A percentile compares a stretch with the other conserved stretches of the same genome.
phyloP scores from a whole-genome alignment of 148 eudicot species.

The Oxyria digyna region DNA sequence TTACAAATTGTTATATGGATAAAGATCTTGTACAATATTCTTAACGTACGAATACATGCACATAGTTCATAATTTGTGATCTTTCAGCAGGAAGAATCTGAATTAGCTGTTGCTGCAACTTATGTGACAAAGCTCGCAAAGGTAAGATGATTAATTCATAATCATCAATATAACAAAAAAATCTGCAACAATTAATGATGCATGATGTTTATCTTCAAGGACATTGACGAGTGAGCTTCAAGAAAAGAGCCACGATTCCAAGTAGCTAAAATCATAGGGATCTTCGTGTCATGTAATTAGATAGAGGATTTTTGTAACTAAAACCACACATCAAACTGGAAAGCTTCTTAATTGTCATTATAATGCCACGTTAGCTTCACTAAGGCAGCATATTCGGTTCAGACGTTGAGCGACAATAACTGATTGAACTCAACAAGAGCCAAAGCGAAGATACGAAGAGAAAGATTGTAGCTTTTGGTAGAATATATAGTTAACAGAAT shows the following conservation, averaged over 20 bases:
- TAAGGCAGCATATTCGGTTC: too few relatives aligned
- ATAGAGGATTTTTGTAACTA: background rate
- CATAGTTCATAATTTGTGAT: too few relatives aligned
- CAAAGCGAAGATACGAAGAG: too few relatives aligned
- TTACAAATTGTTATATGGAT: too few relatives aligned
- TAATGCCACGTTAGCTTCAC: background rate
- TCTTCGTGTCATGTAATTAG: background rate
- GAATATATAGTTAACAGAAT: too few relatives aligned
- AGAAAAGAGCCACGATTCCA: background rate
- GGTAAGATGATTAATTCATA: too few relatives aligned
- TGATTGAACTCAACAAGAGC: too few relatives aligned
- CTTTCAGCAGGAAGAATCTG: conserved; percentile 86
- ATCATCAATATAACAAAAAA: too few relatives aligned
- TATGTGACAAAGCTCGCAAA: conserved; percentile 84
- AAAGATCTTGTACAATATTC: too few relatives aligned
- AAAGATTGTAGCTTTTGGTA: too few relatives aligned
- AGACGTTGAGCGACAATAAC: too few relatives aligned
- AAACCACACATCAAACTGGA: background rate
- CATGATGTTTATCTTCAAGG: background rate
- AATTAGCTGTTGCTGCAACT: conserved; percentile 58
- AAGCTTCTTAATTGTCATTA: background rate
- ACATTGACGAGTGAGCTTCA: conserved; percentile 5
- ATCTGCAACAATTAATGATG: background rate
- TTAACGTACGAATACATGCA: too few relatives aligned
- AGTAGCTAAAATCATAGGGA: background rate